Percentiles rank a stretch among this genome's conserved stretches.
These are phyloP conservation scores for Chaetomiaceae sp. DNA, from an alignment of 2,329 filamentous ascomycete genomes.

Conservation along the genomic window DNA sequence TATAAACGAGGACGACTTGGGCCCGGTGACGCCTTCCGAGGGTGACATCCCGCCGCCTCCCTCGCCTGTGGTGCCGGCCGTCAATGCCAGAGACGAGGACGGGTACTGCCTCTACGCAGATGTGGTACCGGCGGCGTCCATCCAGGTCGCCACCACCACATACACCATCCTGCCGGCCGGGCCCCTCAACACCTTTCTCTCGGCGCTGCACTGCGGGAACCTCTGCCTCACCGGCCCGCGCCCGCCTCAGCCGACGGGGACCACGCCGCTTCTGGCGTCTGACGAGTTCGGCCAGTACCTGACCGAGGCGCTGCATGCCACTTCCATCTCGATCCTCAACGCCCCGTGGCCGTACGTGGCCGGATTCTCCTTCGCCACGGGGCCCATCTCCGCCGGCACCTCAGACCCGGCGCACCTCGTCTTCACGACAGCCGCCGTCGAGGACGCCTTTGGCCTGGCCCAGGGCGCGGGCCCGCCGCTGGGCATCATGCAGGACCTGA, in stretches of 20 bases:
- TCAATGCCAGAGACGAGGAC: neutral
- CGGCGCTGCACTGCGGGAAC: conserved; percentile 4
- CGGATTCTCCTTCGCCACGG: conserved; percentile 2
- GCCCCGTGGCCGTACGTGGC: neutral
- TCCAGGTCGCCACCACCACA: conserved; percentile 1
- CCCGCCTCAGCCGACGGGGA: neutral
- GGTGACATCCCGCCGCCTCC: too few species aligned
- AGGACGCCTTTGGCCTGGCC: conserved; percentile 3
- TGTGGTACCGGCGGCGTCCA: neutral
- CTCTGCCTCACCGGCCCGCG: conserved; percentile 1
- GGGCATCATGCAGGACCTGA: conserved; percentile 3
- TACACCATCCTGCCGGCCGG: conserved; percentile 1
- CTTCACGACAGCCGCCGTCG: conserved; percentile 4
- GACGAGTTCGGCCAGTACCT: conserved; percentile 8
- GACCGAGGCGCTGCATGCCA: conserved; percentile 2
- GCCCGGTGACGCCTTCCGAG: too few species aligned
- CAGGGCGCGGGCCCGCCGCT: neutral
- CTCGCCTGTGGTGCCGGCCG: too few species aligned
- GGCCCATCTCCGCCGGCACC: neutral
- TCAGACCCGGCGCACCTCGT: neutral
- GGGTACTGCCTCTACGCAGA: neutral
- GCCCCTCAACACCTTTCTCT: conserved; percentile 6
- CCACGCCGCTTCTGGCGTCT: conserved; percentile 2
- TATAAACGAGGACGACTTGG: conserved; percentile 7
- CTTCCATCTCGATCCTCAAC: conserved; percentile 2